Base-by-base conservation (phyloP, 1,284 basidiomycete genomes). In the Volvariella surrecta region DNA sequence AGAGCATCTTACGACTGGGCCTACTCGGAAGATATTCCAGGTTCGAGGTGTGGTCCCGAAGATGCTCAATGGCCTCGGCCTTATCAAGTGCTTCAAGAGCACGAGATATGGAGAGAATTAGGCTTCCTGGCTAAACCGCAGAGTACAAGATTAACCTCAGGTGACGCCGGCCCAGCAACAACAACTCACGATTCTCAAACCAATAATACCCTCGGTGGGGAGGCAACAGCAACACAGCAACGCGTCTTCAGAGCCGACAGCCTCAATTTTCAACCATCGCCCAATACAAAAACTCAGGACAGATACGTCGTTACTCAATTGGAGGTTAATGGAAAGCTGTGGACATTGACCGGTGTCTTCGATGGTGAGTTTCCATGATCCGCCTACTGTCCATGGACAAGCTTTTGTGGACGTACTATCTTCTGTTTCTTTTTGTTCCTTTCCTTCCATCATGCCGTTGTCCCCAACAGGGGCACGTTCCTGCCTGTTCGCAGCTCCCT, bases 281-380 rank as follows among this genome's bases (percentile, higher is more conserved):
- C 60, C 1, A 61, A 55, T 3, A 64, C 68, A 17, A 64, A 61
- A 47, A 68, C 64, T 0, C 79, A 83, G 59, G 80, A 84, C 52
- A 70, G 81, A 42, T 76, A 78, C 50, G 68, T 76, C 21, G 68
- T 81, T 44, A 72, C 72, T 13, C 65, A 73, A 52, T 64, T 84
- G 49, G 61, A 75, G 31, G 60, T 84, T 39, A 63, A 67, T 42
- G 79, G 76, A 4, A 67, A 63, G 28, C 62, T 61, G 39, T 84
- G 81, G 81, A 68, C 68, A 7, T 69, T 84, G 49, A 76, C 76
- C 0, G 79, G 76, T 32, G 76, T 84, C 24, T 84, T 84, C 53
- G 81, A 84, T 56, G 81, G 81, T 82, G 48, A 31, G 30, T n/a
- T n/a, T n/a, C n/a, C n/a, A n/a, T n/a, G n/a, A n/a, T n/a, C n/a